phyloP scores from a whole-genome alignment of 1,139 yeast genomes.

The Williopsis jadinii region DNA sequence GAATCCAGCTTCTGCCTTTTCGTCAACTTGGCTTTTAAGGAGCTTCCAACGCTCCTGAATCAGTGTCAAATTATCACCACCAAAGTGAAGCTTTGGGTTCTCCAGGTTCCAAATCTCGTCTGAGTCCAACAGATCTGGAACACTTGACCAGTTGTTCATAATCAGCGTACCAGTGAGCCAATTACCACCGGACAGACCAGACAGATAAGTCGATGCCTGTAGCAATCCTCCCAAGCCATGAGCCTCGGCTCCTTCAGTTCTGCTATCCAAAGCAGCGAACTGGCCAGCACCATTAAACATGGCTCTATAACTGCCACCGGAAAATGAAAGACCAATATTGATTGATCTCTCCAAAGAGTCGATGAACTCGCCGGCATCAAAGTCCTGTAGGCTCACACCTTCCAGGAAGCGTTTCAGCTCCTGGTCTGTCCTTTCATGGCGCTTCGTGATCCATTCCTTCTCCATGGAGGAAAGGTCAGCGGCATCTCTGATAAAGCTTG shows the following conservation, averaged over 20 bases:
- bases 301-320: conserved; percentile 93
- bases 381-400: conserved; percentile 51
- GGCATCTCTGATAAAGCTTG: conserved; percentile 32
- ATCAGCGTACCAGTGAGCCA: conserved; percentile 81
- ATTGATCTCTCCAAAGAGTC: conserved; percentile 33
- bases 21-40: conserved; percentile 46
- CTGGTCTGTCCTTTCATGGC: conserved; percentile 47
- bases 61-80: conserved; percentile 59
- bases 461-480: conserved; percentile 24
- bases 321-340: conserved; percentile 65
- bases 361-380: conserved; percentile 46
- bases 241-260: conserved; percentile 54
- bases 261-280: conserved; percentile 68
- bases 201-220: conserved; percentile 64
- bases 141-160: conserved; percentile 72
- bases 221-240: conserved; percentile 74
- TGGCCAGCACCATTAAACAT: conserved; percentile 87
- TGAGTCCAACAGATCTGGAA: conserved; percentile 46
- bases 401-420: conserved; percentile 50
- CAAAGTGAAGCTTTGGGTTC: conserved; percentile 42
- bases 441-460: conserved; percentile 28
- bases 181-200: conserved; percentile 82
- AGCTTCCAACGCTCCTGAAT: conserved; percentile 48
- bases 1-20: conserved; percentile 70
- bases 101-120: conserved; percentile 64